phyloP scores from a whole-genome alignment of 805 yeast genomes.

The Spencermartinsiella europaea region DNA sequence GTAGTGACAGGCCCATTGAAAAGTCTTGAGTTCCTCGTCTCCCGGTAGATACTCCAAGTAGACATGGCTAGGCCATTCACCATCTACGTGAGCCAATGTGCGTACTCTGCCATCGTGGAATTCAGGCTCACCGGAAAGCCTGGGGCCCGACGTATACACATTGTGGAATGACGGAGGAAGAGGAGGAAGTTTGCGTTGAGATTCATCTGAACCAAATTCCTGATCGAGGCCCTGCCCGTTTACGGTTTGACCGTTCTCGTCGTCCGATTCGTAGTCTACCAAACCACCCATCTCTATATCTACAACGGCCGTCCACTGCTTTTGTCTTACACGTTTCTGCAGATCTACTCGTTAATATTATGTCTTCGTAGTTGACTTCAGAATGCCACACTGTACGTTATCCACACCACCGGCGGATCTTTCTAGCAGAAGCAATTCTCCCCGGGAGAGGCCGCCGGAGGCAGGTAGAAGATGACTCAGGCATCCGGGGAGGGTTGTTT shows the following conservation, averaged over 20 bases:
- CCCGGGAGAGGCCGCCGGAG: too few species aligned
- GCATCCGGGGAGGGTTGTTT: too few species aligned
- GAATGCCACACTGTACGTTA: too few species aligned
- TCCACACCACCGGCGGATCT: too few species aligned
- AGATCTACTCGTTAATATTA: too few species aligned
- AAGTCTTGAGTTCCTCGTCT: not conserved
- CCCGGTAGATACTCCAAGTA: slow-evolving; percentile 27
- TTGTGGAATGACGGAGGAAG: slow-evolving; percentile 22
- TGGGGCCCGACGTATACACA: slow-evolving; percentile 19
- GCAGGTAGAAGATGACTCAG: too few species aligned
- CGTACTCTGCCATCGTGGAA: slow-evolving; percentile 21
- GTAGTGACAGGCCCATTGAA: slow-evolving; percentile 1
- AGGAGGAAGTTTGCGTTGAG: slow-evolving; percentile 12
- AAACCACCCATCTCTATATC: not conserved
- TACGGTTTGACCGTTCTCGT: too few species aligned
- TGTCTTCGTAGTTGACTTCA: too few species aligned
- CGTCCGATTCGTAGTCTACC: not conserved
- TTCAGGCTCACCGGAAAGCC: slow-evolving; percentile 10
- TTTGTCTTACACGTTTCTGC: too few species aligned
- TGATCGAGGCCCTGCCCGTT: too few species aligned
- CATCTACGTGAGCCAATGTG: slow-evolving; percentile 20
- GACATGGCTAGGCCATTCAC: slow-evolving; percentile 26
- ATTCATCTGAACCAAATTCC: slow-evolving; percentile 9
- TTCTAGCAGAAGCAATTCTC: too few species aligned
- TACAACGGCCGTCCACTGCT: too few species aligned